phyloP scores from a whole-genome alignment of 768 basidiomycete genomes.

The Crepidotus variabilis region DNA sequence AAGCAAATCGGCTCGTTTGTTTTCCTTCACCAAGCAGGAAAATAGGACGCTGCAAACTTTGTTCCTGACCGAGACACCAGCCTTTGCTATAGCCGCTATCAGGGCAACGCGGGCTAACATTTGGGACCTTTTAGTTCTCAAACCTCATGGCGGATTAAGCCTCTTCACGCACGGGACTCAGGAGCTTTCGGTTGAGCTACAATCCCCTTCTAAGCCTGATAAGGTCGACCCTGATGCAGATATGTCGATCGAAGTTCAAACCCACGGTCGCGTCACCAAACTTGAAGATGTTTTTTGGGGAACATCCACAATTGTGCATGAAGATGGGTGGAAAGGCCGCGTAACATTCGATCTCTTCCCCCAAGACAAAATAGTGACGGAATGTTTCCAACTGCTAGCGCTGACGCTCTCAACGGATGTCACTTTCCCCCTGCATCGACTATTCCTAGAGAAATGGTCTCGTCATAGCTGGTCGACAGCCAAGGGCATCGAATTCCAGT shows the following conservation, averaged over 20 bases:
- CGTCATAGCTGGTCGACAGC: slow-evolving; percentile 35
- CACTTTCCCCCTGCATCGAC: slow-evolving; percentile 51
- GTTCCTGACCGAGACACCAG: slow-evolving; percentile 33
- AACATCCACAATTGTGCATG: slow-evolving; percentile 48
- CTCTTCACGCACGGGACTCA: slow-evolving; percentile 60
- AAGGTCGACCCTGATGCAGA: slow-evolving; percentile 5
- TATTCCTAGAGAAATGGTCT: slow-evolving; percentile 60
- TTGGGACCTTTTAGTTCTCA: slow-evolving; percentile 68
- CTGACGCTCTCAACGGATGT: slow-evolving; percentile 52
- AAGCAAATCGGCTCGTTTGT: slow-evolving; percentile 41
- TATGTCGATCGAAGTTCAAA: slow-evolving; percentile 21
- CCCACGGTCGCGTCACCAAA: slow-evolving; percentile 33
- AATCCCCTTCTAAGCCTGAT: slow-evolving; percentile 4
- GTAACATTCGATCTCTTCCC: slow-evolving; percentile 55
- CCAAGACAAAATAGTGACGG: slow-evolving; percentile 49
- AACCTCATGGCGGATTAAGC: slow-evolving; percentile 47
- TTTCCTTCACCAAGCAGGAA: slow-evolving; percentile 40
- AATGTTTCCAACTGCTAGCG: slow-evolving; percentile 61
- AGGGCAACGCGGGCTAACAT: slow-evolving; percentile 59
- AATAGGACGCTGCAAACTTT: slow-evolving; percentile 39
- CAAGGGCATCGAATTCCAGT: slow-evolving; percentile 52
- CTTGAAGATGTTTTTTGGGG: slow-evolving; percentile 49
- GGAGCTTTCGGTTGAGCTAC: slow-evolving; percentile 37
- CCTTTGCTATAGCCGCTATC: slow-evolving; percentile 53
- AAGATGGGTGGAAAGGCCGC: slow-evolving; percentile 43